These are phyloP conservation scores for Kazachstania africana DNA, from an alignment of 805 yeast genomes.

Conservation along the genomic window DNA sequence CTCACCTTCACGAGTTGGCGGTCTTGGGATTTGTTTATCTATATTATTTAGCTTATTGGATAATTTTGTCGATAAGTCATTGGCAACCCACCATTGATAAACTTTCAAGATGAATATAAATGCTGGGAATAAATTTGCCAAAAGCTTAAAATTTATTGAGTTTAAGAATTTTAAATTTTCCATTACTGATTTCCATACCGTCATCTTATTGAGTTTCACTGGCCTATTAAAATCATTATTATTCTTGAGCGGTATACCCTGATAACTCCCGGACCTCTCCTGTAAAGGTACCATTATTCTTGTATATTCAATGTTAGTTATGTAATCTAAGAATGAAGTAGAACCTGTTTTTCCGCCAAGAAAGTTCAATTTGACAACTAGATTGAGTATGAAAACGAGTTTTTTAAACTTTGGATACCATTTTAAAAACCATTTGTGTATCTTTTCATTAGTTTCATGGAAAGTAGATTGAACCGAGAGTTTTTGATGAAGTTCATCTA, in stretches of 20 bases:
- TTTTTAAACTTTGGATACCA: slow-evolving; percentile 51
- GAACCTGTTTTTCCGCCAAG: slow-evolving; percentile 56
- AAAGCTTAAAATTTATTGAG: too few species aligned
- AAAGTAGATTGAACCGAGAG: slow-evolving; percentile 44
- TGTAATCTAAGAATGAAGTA: slow-evolving; percentile 47
- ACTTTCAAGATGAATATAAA: slow-evolving; percentile 75
- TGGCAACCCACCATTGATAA: slow-evolving; percentile 86
- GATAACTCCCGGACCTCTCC: too few species aligned
- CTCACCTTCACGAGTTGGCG: slow-evolving; percentile 3
- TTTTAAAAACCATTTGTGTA: slow-evolving; percentile 34
- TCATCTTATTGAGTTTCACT: neutral
- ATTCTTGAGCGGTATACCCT: neutral
- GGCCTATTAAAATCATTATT: neutral
- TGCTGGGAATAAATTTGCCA: slow-evolving; percentile 62
- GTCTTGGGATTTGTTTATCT: slow-evolving; percentile 31
- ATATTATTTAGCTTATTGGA: slow-evolving; percentile 36
- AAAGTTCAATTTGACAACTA: slow-evolving; percentile 50
- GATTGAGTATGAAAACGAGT: slow-evolving; percentile 34
- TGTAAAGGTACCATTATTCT: slow-evolving; percentile 19
- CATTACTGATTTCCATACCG: neutral
- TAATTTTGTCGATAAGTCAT: slow-evolving; percentile 54
- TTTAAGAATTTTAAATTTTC: slow-evolving; percentile 16
- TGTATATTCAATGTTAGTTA: slow-evolving; percentile 54
- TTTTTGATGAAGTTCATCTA: slow-evolving; percentile 47
- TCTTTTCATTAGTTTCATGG: slow-evolving; percentile 20